phyloP scores from a whole-genome alignment of 2,329 filamentous ascomycete genomes.

The Penicillium digitatum region DNA sequence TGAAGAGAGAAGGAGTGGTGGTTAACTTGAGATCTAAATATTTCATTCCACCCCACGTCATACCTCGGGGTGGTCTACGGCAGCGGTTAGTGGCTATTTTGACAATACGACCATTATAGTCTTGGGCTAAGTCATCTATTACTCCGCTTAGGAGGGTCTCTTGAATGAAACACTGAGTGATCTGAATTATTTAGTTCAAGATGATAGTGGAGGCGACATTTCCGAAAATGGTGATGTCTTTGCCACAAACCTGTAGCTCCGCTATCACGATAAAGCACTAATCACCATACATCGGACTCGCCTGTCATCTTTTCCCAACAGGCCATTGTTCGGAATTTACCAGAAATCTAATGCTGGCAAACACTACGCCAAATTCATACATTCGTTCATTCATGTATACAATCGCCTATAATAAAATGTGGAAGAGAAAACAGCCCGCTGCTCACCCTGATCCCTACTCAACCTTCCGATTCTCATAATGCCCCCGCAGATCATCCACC shows the following conservation, averaged over 20 bases:
- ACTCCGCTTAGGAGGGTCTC: not conserved
- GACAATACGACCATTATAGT: not conserved
- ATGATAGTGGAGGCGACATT: too few relatives aligned
- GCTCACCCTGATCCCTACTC: slow-evolving; percentile 20
- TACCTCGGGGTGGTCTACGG: not conserved
- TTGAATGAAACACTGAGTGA: not conserved
- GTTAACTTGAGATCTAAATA: not conserved
- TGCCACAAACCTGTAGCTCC: not conserved
- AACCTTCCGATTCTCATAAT: slow-evolving; percentile 35
- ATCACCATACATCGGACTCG: not conserved
- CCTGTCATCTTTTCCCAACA: not conserved
- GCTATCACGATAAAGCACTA: not conserved
- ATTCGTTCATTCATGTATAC: slow-evolving; percentile 20
- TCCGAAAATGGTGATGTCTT: too few relatives aligned
- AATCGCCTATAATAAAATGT: slow-evolving; percentile 5
- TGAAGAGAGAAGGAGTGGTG: not conserved
- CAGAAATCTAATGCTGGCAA: not conserved
- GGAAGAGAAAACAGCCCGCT: slow-evolving; percentile 13
- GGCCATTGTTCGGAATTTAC: not conserved
- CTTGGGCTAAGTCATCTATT: not conserved
- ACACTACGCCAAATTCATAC: not conserved
- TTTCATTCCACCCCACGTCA: slow-evolving; percentile 1
- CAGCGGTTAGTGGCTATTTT: accelerated
- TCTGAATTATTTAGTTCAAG: not conserved
- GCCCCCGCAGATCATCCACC: slow-evolving; percentile 58